Conservation (phyloP, 257 asterid species). For the Nicotiana obtusifolia region DNA sequence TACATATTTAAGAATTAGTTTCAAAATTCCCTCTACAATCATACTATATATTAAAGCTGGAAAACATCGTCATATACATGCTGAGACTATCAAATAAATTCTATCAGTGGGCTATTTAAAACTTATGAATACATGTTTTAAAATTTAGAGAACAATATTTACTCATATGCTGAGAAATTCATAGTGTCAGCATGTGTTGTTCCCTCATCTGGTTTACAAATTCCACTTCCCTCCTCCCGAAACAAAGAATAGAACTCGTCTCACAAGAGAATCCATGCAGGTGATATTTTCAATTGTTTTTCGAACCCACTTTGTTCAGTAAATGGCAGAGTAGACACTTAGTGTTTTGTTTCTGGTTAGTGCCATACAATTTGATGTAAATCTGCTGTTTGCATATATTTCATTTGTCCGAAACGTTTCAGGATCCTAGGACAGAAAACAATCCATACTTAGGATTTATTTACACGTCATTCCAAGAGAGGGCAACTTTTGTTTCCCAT, state of each 20-base stretch:
- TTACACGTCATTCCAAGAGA: constrained; percentile 82
- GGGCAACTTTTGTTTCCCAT: constrained; percentile 77
- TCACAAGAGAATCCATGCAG: not conserved
- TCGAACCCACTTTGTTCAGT: not conserved
- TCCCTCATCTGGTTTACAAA: not conserved
- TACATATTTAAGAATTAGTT: not conserved
- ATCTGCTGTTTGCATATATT: not conserved
- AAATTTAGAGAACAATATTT: not conserved
- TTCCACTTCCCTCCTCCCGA: not conserved
- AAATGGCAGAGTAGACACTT: not conserved
- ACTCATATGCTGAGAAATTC: not conserved
- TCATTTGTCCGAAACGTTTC: constrained; percentile 8
- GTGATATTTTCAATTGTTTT: not conserved
- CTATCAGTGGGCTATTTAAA: not conserved
- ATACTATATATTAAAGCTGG: not conserved
- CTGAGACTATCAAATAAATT: not conserved
- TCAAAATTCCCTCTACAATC: not conserved
- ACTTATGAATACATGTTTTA: not conserved
- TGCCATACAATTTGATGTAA: not conserved
- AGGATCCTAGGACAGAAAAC: constrained; percentile 79
- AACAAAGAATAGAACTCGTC: not conserved
- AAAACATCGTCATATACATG: not conserved
- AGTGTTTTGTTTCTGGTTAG: not conserved
- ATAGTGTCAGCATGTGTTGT: too few relatives aligned
- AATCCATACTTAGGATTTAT: constrained; percentile 77